These are phyloP conservation scores for Vigna nakashimae DNA, from an alignment of 306 rosid genomes.

Conservation along the genomic window DNA sequence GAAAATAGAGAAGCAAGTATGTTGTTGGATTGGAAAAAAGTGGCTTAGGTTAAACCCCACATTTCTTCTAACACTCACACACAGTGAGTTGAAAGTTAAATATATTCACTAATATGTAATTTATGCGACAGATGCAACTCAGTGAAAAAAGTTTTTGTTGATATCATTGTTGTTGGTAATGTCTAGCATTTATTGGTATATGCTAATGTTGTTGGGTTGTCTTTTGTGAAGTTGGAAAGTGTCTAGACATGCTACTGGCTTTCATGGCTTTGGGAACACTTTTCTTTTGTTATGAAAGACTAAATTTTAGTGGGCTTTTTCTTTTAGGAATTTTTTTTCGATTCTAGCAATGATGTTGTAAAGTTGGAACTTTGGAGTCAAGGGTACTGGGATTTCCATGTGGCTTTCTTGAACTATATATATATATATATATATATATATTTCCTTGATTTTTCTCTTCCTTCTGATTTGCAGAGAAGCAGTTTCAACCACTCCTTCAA, in stretches of 20 bases:
- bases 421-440: background rate
- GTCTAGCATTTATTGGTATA: background rate
- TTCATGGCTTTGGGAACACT: slow-evolving; percentile 6
- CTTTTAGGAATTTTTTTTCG: background rate
- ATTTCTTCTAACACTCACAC: no score
- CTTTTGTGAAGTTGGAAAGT: slow-evolving; percentile 8
- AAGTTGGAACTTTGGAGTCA: slow-evolving; percentile 23
- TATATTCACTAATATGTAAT: background rate
- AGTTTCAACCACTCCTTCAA: slow-evolving; percentile 55
- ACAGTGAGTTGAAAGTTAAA: background rate
- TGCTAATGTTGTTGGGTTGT: slow-evolving; percentile 23
- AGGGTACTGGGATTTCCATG: slow-evolving; percentile 14
- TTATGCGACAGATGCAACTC: background rate
- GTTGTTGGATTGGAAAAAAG: no score
- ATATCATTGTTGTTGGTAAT: background rate
- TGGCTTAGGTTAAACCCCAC: no score
- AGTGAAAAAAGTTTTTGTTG: background rate
- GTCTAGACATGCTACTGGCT: slow-evolving; percentile 12
- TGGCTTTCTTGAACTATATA: background rate
- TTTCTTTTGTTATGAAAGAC: slow-evolving; percentile 11
- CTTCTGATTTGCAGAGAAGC: slow-evolving; percentile 65
- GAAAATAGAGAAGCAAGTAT: no score
- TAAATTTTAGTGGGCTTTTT: background rate
- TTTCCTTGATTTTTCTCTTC: background rate
- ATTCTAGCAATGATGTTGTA: slow-evolving; percentile 30